These are phyloP conservation scores for Ogataea henricii DNA, from an alignment of 805 yeast species.

Conservation along the genomic window DNA sequence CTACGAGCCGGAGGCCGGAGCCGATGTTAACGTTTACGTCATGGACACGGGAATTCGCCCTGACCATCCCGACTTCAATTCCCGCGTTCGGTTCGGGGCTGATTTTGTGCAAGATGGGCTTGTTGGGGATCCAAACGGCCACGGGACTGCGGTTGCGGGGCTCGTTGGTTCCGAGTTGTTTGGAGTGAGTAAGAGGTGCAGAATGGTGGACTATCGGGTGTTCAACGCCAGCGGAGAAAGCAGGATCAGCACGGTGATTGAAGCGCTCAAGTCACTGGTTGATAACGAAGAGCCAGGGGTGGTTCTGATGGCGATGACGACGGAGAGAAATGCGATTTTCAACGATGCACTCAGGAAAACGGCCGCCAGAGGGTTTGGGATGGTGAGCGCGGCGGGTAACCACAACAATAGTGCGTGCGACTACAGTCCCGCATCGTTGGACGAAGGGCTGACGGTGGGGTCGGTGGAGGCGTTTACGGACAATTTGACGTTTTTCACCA, in stretches of 20 bases:
- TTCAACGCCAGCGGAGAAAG: conserved; percentile 41
- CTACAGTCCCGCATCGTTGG: conserved; percentile 49
- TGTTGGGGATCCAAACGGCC: conserved; percentile 44
- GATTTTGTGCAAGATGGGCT: conserved; percentile 40
- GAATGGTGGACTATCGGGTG: conserved; percentile 46
- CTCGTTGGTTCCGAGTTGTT: conserved; percentile 50
- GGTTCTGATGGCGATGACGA: conserved; percentile 40
- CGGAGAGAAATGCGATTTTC: conserved; percentile 41
- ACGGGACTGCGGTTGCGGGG: conserved; percentile 62
- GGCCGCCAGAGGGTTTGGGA: conserved; percentile 42
- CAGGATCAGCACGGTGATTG: conserved; percentile 36
- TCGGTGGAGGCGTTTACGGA: conserved; percentile 40
- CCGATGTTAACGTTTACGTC: conserved; percentile 40
- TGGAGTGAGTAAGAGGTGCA: conserved; percentile 53
- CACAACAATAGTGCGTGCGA: conserved; percentile 45
- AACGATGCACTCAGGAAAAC: conserved; percentile 48
- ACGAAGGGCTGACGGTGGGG: conserved; percentile 43
- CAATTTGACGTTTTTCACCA: conserved; percentile 40
- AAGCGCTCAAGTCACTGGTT: conserved; percentile 33
- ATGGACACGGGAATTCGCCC: conserved; percentile 42
- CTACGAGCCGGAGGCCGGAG: conserved; percentile 45
- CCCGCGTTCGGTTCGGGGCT: conserved; percentile 42
- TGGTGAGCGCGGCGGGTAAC: conserved; percentile 55
- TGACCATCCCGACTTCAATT: conserved; percentile 45
- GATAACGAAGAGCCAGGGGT: conserved; percentile 37